phyloP scores from a whole-genome alignment of 345 rosid species.

The Moricandia arvensis region DNA sequence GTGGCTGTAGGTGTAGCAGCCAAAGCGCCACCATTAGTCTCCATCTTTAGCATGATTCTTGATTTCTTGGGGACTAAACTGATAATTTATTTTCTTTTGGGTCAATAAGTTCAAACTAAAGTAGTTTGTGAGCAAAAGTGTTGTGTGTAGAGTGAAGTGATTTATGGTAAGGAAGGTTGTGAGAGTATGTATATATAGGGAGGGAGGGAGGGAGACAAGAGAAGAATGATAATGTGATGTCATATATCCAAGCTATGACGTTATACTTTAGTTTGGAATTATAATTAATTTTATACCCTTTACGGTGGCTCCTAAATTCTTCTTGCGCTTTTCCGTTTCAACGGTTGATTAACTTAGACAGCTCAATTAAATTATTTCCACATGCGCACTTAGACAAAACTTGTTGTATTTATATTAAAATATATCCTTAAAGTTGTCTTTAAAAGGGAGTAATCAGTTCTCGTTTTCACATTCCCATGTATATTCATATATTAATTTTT shows the following conservation, averaged over 20 bases:
- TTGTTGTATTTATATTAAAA: not conserved
- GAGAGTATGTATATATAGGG: conserved; percentile 13
- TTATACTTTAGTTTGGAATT: not conserved
- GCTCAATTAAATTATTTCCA: conserved; percentile 28
- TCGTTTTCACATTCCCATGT: conserved; percentile 24
- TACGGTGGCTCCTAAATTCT: conserved; percentile 33
- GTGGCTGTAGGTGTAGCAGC: conserved; percentile 28
- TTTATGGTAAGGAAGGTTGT: conserved; percentile 18
- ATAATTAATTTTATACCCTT: conserved; percentile 5
- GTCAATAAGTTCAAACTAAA: conserved; percentile 13
- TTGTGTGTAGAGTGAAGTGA: conserved; percentile 30
- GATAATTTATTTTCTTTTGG: not conserved
- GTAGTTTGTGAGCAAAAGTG: conserved; percentile 4
- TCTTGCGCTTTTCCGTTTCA: conserved; percentile 24
- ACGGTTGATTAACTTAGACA: conserved; percentile 36
- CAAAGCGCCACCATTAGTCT: conserved; percentile 31
- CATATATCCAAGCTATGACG: conserved; percentile 15
- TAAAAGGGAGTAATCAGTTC: conserved; percentile 7
- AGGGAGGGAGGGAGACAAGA: not conserved
- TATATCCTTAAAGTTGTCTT: conserved; percentile 21
- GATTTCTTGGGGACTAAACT: not conserved
- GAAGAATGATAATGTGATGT: conserved; percentile 8
- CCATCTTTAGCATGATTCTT: conserved; percentile 42
- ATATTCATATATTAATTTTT: not conserved
- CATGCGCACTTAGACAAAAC: conserved; percentile 30